Evolutionary conservation across 2,329 filamentous ascomycete species (phyloP).

Genomic region (Fusarium sp.): DNA sequence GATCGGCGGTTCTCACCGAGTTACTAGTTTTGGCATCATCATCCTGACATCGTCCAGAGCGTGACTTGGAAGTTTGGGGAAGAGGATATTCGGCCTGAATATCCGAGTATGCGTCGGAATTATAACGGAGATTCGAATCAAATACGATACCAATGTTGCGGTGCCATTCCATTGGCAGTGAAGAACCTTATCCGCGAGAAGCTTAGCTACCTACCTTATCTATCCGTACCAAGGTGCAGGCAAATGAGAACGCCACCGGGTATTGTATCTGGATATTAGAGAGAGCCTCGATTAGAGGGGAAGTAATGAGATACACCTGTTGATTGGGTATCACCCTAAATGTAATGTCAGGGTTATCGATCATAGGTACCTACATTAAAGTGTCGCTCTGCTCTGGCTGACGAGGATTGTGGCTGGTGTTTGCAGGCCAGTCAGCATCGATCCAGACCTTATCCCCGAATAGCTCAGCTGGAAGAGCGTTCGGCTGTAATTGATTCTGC

Average conservation of each 20-base stretch:
- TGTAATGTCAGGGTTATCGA: no score
- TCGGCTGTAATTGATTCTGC: slow-evolving; percentile 37
- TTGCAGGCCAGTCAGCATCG: not conserved
- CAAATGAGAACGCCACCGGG: not conserved
- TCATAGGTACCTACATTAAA: no score
- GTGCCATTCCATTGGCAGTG: not conserved
- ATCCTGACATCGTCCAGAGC: slow-evolving; percentile 8
- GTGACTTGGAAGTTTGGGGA: not conserved
- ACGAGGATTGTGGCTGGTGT: rapidly evolving
- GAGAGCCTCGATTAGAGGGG: no score
- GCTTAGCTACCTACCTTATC: not conserved
- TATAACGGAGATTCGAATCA: slow-evolving; percentile 13
- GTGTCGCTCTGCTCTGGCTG: not conserved
- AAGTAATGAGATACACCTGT: no score
- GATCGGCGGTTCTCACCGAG: slow-evolving; percentile 32
- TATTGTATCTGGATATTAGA: no score
- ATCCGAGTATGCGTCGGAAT: slow-evolving; percentile 7
- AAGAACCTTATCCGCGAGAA: not conserved
- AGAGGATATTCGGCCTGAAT: not conserved
- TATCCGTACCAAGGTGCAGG: no score
- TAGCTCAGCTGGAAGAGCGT: slow-evolving; percentile 45
- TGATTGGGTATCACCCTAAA: no score
- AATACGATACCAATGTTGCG: not conserved
- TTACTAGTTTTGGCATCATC: slow-evolving; percentile 23
- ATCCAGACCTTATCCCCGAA: slow-evolving; percentile 34